Evolutionary conservation across 192 early-diverging fungal species (phyloP).

Genomic region (Thamnidium elegans): DNA sequence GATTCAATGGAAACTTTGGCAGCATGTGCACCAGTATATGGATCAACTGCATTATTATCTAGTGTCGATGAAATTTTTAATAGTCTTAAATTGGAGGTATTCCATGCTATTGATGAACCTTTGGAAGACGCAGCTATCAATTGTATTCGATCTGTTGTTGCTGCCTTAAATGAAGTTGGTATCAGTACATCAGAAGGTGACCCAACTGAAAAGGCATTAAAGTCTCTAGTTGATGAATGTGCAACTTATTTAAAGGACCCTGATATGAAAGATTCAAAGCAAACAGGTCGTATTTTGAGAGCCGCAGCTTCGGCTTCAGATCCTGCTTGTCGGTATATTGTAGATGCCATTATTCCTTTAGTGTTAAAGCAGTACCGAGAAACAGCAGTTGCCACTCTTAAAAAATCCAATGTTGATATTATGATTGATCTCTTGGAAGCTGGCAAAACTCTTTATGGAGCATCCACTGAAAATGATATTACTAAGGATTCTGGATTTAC

Average conservation of each 20-base stretch:
- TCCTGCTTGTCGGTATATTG: conserved; percentile 57
- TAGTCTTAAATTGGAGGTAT: conserved; percentile 70
- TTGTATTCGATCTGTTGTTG: conserved; percentile 57
- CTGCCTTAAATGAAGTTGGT: conserved; percentile 57
- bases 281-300: conserved; percentile 61
- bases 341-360: conserved; percentile 58
- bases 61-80: conserved; percentile 76
- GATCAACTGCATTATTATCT: conserved; percentile 58
- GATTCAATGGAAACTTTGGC: conserved; percentile 91
- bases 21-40: conserved; percentile 76
- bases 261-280: conserved; percentile 67
- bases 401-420: conserved; percentile 66
- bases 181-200: conserved; percentile 43
- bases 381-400: conserved; percentile 55
- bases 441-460: conserved; percentile 56
- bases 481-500: conserved; percentile 51
- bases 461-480: conserved; percentile 34
- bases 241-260: conserved; percentile 59
- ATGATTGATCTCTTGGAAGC: conserved; percentile 74
- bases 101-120: conserved; percentile 71
- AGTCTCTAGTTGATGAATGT: conserved; percentile 52
- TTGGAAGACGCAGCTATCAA: conserved; percentile 67
- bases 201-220: conserved; percentile 47
- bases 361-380: conserved; percentile 58
- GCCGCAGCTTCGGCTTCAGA: conserved; percentile 62